A percentile compares a stretch with the other conserved stretches of the same genome.
Evolutionary conservation across 2,329 filamentous ascomycete genomes (phyloP).

Genomic region (Pseudogymnoascus sp.): DNA sequence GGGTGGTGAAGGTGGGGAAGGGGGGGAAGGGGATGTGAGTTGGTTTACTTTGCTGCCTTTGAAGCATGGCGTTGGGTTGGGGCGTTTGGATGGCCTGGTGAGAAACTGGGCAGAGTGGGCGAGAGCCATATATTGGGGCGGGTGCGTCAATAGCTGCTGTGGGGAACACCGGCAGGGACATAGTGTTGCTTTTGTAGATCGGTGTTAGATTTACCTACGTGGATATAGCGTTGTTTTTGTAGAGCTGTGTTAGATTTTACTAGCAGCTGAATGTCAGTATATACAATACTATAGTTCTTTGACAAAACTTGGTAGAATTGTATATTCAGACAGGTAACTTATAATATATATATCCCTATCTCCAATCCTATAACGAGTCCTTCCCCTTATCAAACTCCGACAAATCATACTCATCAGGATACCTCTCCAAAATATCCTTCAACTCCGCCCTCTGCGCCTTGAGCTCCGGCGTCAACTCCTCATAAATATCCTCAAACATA

Average conservation of each 20-base stretch:
- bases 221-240: neutral
- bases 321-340: neutral
- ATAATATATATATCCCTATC: neutral
- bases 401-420: conserved; percentile 88
- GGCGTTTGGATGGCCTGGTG: neutral
- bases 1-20: conserved; percentile 32
- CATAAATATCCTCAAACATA: conserved; percentile 86
- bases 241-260: neutral
- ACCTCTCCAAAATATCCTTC: conserved; percentile 68
- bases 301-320: neutral
- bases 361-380: conserved; percentile 14
- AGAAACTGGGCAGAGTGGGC: neutral
- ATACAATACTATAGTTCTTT: neutral
- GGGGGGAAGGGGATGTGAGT: conserved; percentile 8
- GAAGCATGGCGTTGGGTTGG: neutral
- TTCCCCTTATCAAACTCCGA: conserved; percentile 64
- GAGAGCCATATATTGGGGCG: neutral
- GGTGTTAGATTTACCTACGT: neutral
- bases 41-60: neutral
- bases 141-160: neutral
- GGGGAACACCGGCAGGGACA: neutral
- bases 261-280: neutral
- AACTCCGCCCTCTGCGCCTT: conserved; percentile 68
- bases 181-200: neutral
- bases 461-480: conserved; percentile 73